These are phyloP conservation scores for Sclerotinia sclerotiorum DNA, from an alignment of 2,329 filamentous ascomycete species.

Conservation along the genomic window DNA sequence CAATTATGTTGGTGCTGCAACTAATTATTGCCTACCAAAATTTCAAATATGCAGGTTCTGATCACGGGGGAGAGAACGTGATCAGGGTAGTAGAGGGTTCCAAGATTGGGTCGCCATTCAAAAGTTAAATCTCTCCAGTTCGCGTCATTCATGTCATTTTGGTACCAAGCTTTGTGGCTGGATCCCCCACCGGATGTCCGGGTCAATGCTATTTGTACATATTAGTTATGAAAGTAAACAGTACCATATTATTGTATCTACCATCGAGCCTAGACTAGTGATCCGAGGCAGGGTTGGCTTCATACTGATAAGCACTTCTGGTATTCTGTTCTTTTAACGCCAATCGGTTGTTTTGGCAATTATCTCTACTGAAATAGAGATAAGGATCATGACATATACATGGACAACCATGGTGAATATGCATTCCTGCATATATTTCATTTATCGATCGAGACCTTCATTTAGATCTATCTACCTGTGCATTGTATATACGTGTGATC, in stretches of 20 bases:
- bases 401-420: not conserved
- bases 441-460: not conserved
- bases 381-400: not conserved
- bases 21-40: not conserved
- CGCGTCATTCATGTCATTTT: not conserved
- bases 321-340: not conserved
- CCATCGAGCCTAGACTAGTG: constrained; percentile 43
- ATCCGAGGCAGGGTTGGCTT: too few species aligned
- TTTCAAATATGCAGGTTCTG: not conserved
- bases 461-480: not conserved
- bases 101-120: too few species aligned
- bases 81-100: not conserved
- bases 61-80: constrained; percentile 1
- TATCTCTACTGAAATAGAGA: not conserved
- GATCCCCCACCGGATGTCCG: constrained; percentile 23
- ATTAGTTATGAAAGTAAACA: not conserved
- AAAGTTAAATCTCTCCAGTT: not conserved
- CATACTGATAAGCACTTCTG: not conserved
- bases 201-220: constrained; percentile 1
- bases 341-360: not conserved
- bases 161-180: constrained; percentile 6
- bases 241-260: not conserved
- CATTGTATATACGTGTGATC: not conserved
- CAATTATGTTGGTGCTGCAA: not conserved
- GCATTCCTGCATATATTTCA: not conserved